These are phyloP conservation scores for Fusarium penzigii DNA, from an alignment of 2,329 filamentous ascomycete species.

Conservation along the genomic window DNA sequence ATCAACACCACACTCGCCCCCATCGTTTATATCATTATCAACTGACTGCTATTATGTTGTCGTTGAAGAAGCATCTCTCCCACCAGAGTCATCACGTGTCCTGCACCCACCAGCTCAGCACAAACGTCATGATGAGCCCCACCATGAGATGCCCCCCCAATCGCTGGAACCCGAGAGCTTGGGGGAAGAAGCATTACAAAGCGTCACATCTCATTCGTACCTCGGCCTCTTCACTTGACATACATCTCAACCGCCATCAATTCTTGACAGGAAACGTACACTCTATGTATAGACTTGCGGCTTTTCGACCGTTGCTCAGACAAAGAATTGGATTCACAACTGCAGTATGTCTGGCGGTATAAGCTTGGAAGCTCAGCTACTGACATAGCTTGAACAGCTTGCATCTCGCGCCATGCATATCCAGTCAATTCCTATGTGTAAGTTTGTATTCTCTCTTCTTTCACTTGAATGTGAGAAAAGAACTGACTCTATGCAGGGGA, in stretches of 20 bases:
- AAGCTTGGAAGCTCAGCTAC: slow-evolving; percentile 6
- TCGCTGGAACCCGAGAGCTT: slow-evolving; percentile 22
- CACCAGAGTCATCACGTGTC: neutral
- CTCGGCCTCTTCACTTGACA: slow-evolving; percentile 7
- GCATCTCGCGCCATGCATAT: slow-evolving; percentile 67
- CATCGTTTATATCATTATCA: neutral
- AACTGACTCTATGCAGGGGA: slow-evolving; percentile 57
- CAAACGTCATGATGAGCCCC: neutral
- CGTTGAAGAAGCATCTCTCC: neutral
- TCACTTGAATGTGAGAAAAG: too few relatives aligned
- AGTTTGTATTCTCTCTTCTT: slow-evolving; percentile 32
- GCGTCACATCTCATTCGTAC: slow-evolving; percentile 23
- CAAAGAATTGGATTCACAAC: slow-evolving; percentile 28
- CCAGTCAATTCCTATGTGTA: slow-evolving; percentile 88
- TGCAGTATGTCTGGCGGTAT: too few relatives aligned
- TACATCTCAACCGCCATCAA: neutral
- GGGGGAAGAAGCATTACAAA: slow-evolving; percentile 25
- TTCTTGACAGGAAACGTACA: neutral
- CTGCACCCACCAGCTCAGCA: neutral
- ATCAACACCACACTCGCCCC: neutral
- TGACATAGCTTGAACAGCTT: slow-evolving; percentile 6
- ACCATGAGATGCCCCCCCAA: slow-evolving; percentile 25
- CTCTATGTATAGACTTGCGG: slow-evolving; percentile 45
- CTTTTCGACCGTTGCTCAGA: slow-evolving; percentile 36
- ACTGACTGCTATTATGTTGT: too few relatives aligned